Evolutionary conservation across 2,329 filamentous ascomycete species (phyloP).

Genomic region (Rhinocladiella similis): DNA sequence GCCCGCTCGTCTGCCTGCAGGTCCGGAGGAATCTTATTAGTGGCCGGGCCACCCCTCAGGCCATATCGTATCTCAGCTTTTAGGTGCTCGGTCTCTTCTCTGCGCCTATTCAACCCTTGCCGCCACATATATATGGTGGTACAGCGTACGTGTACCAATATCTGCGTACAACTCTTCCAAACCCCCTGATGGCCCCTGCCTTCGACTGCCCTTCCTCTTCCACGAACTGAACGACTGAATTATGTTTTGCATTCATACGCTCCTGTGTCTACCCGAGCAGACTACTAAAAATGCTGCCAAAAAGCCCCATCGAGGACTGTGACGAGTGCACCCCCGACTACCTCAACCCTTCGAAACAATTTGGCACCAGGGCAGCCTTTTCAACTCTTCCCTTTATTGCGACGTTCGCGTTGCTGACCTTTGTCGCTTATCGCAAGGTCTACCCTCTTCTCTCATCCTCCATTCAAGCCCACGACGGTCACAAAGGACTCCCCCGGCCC

Average conservation of each 20-base stretch:
- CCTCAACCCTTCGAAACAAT: constrained; percentile 18
- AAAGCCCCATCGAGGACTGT: constrained; percentile 28
- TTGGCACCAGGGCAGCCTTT: constrained; percentile 44
- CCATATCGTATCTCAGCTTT: neutral
- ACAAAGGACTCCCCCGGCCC: constrained; percentile 23
- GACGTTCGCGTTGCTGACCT: constrained; percentile 65
- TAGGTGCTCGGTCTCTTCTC: too few relatives aligned
- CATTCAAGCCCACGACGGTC: constrained; percentile 12
- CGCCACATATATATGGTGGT: too few relatives aligned
- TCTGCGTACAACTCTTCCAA: neutral
- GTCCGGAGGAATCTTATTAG: neutral
- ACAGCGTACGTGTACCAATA: neutral
- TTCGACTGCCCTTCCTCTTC: too few relatives aligned
- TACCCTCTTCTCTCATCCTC: constrained; percentile 67
- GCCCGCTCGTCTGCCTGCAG: neutral
- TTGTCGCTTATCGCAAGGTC: constrained; percentile 65
- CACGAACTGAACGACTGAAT: constrained; percentile 1
- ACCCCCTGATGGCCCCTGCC: too few relatives aligned
- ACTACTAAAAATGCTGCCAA: constrained; percentile 24
- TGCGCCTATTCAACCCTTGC: too few relatives aligned
- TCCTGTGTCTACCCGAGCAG: neutral
- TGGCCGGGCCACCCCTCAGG: neutral
- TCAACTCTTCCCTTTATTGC: constrained; percentile 68
- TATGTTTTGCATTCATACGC: constrained; percentile 12
- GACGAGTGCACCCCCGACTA: constrained; percentile 32